Evolutionary conservation across 441 rosid genomes (phyloP).

Genomic region (Isatis lusitanica): DNA sequence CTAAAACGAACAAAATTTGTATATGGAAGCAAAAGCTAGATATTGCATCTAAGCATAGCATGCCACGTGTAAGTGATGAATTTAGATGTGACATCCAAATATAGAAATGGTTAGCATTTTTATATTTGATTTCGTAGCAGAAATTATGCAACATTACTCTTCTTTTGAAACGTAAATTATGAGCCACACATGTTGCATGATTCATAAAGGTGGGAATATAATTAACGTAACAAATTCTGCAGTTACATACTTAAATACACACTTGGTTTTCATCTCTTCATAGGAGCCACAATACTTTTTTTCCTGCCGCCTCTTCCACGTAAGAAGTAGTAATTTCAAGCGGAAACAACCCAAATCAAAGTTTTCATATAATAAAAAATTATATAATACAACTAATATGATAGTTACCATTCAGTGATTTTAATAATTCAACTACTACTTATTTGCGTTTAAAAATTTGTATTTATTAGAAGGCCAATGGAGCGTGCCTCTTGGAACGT

Average conservation of each 20-base stretch:
- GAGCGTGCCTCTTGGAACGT: constrained; percentile 5
- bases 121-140: background rate
- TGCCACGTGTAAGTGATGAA: background rate
- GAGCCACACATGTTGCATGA: constrained; percentile 3
- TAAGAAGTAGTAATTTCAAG: background rate
- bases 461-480: background rate
- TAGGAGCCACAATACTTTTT: constrained; percentile 9
- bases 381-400: background rate
- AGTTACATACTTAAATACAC: background rate
- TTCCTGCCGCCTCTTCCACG: constrained; percentile 16
- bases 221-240: background rate
- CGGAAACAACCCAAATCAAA: background rate
- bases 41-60: background rate
- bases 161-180: background rate
- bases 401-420: background rate
- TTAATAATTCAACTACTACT: constrained; percentile 4
- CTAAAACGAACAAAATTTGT: background rate
- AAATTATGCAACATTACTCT: too few relatives aligned
- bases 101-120: background rate
- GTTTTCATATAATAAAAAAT: background rate
- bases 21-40: background rate
- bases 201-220: background rate
- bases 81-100: background rate
- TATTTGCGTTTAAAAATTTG: too few relatives aligned
- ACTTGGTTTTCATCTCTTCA: background rate